Percentiles rank a stretch among this genome's conserved stretches.
Evolutionary conservation across 768 basidiomycete species (phyloP).

Genomic region (Mrakia gelida): DNA sequence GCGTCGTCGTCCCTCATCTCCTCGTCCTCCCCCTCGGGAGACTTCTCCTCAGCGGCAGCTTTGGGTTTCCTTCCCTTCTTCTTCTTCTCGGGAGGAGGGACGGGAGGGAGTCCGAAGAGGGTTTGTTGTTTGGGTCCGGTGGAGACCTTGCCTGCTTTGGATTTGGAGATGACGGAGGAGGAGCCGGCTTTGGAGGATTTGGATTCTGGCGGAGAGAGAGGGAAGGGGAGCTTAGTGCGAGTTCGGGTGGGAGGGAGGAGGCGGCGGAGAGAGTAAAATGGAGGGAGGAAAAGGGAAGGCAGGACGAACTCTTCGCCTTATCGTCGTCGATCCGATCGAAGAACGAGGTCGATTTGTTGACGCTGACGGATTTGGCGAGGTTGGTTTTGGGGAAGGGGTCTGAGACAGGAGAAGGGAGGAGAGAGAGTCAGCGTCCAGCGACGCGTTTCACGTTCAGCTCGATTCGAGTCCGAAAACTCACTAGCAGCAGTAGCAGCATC

Average conservation of each 20-base stretch:
- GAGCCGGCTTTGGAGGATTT: constrained; percentile 12
- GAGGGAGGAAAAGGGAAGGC: neutral
- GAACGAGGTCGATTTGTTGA: constrained; percentile 28
- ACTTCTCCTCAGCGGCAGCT: neutral
- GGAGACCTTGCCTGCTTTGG: constrained; percentile 47
- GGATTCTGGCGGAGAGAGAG: neutral
- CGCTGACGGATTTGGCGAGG: constrained; percentile 6
- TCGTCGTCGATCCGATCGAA: constrained; percentile 30
- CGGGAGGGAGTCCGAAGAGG: constrained; percentile 54
- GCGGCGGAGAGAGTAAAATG: neutral
- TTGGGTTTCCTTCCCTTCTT: constrained; percentile 25
- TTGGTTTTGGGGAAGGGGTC: constrained; percentile 24
- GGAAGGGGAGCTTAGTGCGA: neutral
- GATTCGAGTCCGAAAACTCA: no score
- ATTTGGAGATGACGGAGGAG: neutral
- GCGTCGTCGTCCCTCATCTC: neutral
- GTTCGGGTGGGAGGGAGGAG: neutral
- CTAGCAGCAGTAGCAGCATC: neutral
- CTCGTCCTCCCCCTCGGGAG: constrained; percentile 15
- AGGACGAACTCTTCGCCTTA: neutral
- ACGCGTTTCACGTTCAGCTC: neutral
- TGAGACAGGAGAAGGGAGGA: neutral
- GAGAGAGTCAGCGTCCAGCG: neutral
- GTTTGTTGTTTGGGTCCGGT: constrained; percentile 54
- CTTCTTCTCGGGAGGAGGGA: neutral